Percentiles rank a stretch among this genome's conserved stretches.
Evolutionary conservation across 176 grass and related monocot genomes (phyloP).

Genomic region (Phyllostachys edulis): DNA sequence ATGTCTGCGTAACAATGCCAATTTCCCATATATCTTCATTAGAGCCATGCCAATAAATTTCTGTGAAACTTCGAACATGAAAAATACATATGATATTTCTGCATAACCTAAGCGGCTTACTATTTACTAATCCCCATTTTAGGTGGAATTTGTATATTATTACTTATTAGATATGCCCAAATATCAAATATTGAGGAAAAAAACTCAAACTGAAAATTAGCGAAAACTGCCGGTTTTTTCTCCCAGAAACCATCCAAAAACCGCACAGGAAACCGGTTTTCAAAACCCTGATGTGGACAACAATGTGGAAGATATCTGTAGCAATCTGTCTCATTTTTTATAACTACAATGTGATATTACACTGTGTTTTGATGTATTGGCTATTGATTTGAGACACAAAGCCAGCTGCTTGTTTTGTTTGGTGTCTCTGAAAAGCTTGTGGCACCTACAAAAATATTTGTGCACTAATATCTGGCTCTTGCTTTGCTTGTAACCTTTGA

Average conservation of each 20-base stretch:
- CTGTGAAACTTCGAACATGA: neutral
- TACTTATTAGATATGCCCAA: neutral
- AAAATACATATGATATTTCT: neutral
- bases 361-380: neutral
- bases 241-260: neutral
- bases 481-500: neutral
- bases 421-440: slow-evolving; percentile 8
- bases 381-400: neutral
- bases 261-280: neutral
- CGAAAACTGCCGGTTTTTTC: neutral
- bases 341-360: neutral
- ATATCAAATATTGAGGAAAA: neutral
- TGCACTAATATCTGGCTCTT: slow-evolving; percentile 4
- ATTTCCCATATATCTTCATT: slow-evolving; percentile 1
- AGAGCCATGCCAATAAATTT: neutral
- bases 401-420: slow-evolving; percentile 14
- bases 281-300: neutral
- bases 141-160: neutral
- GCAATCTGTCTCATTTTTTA: neutral
- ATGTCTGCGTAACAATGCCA: neutral
- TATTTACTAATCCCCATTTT: neutral
- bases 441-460: slow-evolving; percentile 10
- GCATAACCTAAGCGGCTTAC: neutral
- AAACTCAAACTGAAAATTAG: neutral
- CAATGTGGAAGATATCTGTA: neutral